Evolutionary conservation across 345 rosid species (phyloP).

Genomic region (Erodium maritimum): DNA sequence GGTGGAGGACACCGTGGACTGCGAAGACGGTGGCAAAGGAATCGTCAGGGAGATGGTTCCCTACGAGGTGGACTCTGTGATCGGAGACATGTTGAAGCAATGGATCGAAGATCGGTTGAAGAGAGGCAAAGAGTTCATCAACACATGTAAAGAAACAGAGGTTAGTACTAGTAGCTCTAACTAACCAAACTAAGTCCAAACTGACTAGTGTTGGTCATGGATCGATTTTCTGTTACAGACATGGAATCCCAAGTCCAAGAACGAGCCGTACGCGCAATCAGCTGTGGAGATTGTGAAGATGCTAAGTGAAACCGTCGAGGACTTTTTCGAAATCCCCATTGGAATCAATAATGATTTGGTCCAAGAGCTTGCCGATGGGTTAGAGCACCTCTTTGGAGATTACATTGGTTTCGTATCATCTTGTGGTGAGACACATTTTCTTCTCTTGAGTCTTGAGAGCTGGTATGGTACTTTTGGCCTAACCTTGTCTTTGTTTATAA

Average conservation of each 20-base stretch:
- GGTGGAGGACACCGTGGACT: slow-evolving; percentile 36
- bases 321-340: slow-evolving; percentile 72
- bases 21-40: slow-evolving; percentile 36
- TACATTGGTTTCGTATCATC: slow-evolving; percentile 62
- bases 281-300: slow-evolving; percentile 55
- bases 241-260: slow-evolving; percentile 91
- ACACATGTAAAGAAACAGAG: slow-evolving; percentile 67
- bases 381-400: slow-evolving; percentile 56
- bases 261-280: slow-evolving; percentile 75
- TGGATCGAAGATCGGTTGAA: slow-evolving; percentile 67
- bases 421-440: slow-evolving; percentile 70
- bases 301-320: slow-evolving; percentile 51
- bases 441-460: too few relatives aligned
- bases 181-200: too few relatives aligned
- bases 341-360: slow-evolving; percentile 68
- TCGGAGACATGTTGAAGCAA: slow-evolving; percentile 43
- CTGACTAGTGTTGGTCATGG: too few relatives aligned
- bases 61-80: slow-evolving; percentile 68
- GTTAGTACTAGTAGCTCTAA: slow-evolving; percentile 18
- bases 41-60: slow-evolving; percentile 54
- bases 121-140: slow-evolving; percentile 40
- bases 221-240: slow-evolving; percentile 30
- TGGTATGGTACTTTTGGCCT: too few relatives aligned
- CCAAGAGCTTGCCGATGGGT: slow-evolving; percentile 63
- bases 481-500: too few relatives aligned